Evolutionary conservation across 1,284 basidiomycete species (phyloP).

Genomic region (Irpex lacteus): DNA sequence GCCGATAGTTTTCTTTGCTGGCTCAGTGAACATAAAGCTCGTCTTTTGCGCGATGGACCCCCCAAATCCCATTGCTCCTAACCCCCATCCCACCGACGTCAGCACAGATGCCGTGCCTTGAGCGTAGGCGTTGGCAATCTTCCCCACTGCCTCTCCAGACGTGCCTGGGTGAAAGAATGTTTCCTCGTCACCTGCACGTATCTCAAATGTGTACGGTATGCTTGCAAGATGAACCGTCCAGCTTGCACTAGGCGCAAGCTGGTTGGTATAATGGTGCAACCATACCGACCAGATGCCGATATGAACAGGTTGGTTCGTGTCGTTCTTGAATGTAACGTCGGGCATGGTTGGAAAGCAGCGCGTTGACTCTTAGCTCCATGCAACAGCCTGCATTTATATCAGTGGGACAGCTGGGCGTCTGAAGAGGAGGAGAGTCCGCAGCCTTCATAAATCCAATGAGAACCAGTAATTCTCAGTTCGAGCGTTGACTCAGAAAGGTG

Average conservation of each 20-base stretch:
- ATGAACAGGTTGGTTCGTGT: neutral
- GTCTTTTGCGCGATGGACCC: neutral
- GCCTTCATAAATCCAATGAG: too few species aligned
- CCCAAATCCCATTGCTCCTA: neutral
- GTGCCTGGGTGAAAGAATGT: neutral
- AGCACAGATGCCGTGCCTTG: neutral
- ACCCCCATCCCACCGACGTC: neutral
- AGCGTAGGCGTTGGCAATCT: neutral
- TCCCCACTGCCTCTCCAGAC: neutral
- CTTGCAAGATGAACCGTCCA: constrained; percentile 1
- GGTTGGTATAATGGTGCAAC: constrained; percentile 1
- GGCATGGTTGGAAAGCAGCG: neutral
- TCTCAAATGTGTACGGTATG: constrained; percentile 1
- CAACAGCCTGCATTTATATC: too few species aligned
- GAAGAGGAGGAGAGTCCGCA: too few species aligned
- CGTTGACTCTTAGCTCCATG: too few species aligned
- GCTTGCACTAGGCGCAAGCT: neutral
- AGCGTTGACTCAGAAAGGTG: too few species aligned
- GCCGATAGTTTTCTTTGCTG: neutral
- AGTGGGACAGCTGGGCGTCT: too few species aligned
- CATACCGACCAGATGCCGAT: neutral
- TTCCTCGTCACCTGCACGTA: neutral
- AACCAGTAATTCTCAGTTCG: too few species aligned
- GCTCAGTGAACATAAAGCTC: neutral
- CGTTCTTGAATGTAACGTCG: neutral